Evolutionary conservation across 2,329 filamentous ascomycete species (phyloP), one percentile per base, ranked within the genome.

Genomic region (Colletotrichum spinosum): DNA sequence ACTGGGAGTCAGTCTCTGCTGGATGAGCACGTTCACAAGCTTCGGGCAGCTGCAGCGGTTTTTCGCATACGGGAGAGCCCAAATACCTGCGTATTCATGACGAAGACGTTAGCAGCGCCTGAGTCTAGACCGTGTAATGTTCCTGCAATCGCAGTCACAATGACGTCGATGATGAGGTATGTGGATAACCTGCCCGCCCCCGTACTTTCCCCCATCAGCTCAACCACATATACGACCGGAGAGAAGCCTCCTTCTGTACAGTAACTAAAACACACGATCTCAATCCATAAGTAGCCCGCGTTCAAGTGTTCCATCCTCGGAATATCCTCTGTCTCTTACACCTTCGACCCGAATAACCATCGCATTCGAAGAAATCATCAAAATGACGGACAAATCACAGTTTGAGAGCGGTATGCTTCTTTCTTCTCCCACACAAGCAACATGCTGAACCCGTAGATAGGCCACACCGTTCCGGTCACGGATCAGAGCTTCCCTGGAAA

Each of bases 401-500:
- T 72, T 72, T 45, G 63, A 72, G 25, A 49, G 57, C 39, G 71
- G 70, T 71, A 63, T 7, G 60, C 0, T 6, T 11, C 1, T 1
- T 6, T 12, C 2, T 8, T 15, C 9, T 33, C 17, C 6, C 11
- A 12, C 8, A 37, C 13, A n/a, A 8, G 35, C 15, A 9, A 58
- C 45, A 57, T 15, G 5, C 54, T 67, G 35, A 65, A 25, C 1
- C 15, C 9, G 0, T 2, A 1, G 2, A 5, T 63, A 80, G 79
- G 78, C 35, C 78, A 80, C 67, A 69, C 73, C 35, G 73, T 81
- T 53, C 79, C 79, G 9, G 76, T 81, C 38, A 77, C 79, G 12
- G 69, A 78, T 54, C 80, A 82, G 67, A 71, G 74, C 2, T 81
- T 82, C 65, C 80, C 79, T 2, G 80, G 80, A 38, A 79, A 80